Evolutionary conservation across 2,329 filamentous ascomycete genomes (phyloP), one percentile per base, ranked within the genome.

Genomic region (Colletotrichum phormii): DNA sequence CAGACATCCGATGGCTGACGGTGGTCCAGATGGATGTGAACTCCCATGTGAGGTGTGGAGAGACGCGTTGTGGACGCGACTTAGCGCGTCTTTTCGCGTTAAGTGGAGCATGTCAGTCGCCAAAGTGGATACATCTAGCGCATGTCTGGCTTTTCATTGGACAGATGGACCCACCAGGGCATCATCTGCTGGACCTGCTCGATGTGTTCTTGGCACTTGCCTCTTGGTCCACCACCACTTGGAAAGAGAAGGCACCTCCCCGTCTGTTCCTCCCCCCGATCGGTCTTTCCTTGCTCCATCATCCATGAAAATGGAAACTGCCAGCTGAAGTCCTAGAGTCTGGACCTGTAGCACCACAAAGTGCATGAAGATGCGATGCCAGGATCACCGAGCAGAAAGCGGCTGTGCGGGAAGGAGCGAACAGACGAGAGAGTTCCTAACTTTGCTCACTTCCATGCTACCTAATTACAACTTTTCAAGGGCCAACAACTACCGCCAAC

Each of bases 311-410:
- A n/a, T 13, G 29, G 8, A n/a, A n/a, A 7, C 60, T 51, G 58
- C 58, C 22, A 42, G 33, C 58, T 42, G 58, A 35, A 35, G 22
- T 42, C 35, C 13, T 12, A 53, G 31, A 64, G 49, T 55, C 31
- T 64, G 49, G 61, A 64, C 49, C 51, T 29, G 51, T 24, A 11
- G 51, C 22, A 33, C n/a, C 35, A 31, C 26, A 37, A 33, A n/a
- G 64, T 55, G 70, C 66, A 70, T 60, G 22, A 70, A 64, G 53
- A 70, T 70, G 53, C 35, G 59, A 70, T 58, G 58, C 69, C 37
- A 69, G 37, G 31, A 61, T 65, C 46, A 35, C 49, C 18, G 42
- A 67, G 46, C 31, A 60, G 58, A 58, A 49, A 24, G 57, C 69
- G 64, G 51, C 37, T 62, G 64, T 62, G 51, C 69, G 18, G 11